These are phyloP conservation scores for Aspergillus diversus DNA, from an alignment of 495 filamentous ascomycete genomes.

Conservation along the genomic window DNA sequence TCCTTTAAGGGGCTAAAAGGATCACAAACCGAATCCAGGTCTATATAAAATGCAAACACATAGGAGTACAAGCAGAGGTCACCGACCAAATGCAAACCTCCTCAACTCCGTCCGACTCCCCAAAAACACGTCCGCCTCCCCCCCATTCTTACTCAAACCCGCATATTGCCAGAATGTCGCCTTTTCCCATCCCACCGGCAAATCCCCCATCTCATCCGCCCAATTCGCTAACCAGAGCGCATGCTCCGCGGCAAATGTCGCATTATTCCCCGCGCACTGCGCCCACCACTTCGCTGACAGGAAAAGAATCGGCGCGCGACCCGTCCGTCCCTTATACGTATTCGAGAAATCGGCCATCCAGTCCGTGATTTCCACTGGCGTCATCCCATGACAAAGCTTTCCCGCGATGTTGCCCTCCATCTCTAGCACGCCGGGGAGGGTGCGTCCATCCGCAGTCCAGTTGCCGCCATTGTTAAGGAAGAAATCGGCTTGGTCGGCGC, in stretches of 20 bases:
- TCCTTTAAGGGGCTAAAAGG: no score
- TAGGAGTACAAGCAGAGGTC: no score
- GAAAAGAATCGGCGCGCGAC: slow-evolving; percentile 64
- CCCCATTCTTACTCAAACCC: slow-evolving; percentile 3
- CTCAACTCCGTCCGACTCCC: not conserved
- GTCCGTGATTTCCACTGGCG: slow-evolving; percentile 53
- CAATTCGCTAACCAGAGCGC: slow-evolving; percentile 64
- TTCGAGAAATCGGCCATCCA: slow-evolving; percentile 66
- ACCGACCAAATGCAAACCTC: not conserved
- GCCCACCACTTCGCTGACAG: slow-evolving; percentile 65
- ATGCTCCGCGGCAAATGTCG: slow-evolving; percentile 49
- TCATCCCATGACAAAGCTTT: slow-evolving; percentile 57
- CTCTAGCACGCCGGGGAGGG: slow-evolving; percentile 70
- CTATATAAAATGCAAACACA: no score
- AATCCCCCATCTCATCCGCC: slow-evolving; percentile 47
- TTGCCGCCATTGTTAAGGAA: slow-evolving; percentile 66
- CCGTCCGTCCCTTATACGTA: slow-evolving; percentile 54
- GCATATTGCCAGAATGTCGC: slow-evolving; percentile 63
- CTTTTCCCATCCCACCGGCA: slow-evolving; percentile 62
- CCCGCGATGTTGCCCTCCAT: slow-evolving; percentile 57
- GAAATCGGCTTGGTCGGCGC: slow-evolving; percentile 58
- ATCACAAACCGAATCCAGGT: no score
- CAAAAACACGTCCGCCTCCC: slow-evolving; percentile 17
- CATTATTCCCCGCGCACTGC: slow-evolving; percentile 61
- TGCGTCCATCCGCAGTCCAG: slow-evolving; percentile 63